A percentile compares a stretch with the other conserved stretches of the same genome.
Evolutionary conservation across 805 yeast species (phyloP).

Genomic region (Cyberlindnera saturnus): DNA sequence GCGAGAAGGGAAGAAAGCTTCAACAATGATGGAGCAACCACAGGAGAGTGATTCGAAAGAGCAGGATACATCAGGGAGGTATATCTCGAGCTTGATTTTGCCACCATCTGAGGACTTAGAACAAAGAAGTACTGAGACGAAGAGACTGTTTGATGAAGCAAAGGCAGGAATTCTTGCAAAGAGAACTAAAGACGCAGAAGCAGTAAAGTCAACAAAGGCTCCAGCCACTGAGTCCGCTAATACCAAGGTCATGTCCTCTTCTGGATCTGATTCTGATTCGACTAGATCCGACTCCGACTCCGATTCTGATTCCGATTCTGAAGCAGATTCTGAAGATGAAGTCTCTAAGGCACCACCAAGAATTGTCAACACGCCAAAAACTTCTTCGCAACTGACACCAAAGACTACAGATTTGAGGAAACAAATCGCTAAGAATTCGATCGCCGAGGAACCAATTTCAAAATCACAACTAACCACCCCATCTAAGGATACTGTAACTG

Average conservation of each 20-base stretch:
- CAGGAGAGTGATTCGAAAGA: neutral
- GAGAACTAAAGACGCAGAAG: constrained; percentile 4
- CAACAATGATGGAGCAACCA: too few species aligned
- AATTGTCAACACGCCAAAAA: constrained; percentile 42
- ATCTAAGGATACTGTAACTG: constrained; percentile 11
- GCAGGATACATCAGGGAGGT: neutral
- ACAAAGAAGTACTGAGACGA: constrained; percentile 3
- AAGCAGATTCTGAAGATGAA: constrained; percentile 22
- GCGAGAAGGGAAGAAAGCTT: too few species aligned
- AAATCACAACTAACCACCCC: constrained; percentile 18
- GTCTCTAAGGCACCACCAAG: constrained; percentile 30
- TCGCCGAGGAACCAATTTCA: constrained; percentile 3
- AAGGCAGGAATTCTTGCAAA: constrained; percentile 8
- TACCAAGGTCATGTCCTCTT: constrained; percentile 9
- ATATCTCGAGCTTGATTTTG: constrained; percentile 1
- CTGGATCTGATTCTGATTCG: constrained; percentile 35
- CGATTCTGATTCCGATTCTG: constrained; percentile 22
- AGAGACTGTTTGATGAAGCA: constrained; percentile 10
- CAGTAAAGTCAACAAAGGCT: neutral
- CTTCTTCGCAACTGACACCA: constrained; percentile 14
- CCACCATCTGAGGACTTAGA: constrained; percentile 3
- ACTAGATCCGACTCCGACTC: constrained; percentile 32
- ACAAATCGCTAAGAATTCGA: constrained; percentile 7
- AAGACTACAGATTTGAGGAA: constrained; percentile 11
- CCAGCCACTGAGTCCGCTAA: neutral